phyloP scores from a whole-genome alignment of 2,329 filamentous ascomycete species.

The Xylariaceae sp. region DNA sequence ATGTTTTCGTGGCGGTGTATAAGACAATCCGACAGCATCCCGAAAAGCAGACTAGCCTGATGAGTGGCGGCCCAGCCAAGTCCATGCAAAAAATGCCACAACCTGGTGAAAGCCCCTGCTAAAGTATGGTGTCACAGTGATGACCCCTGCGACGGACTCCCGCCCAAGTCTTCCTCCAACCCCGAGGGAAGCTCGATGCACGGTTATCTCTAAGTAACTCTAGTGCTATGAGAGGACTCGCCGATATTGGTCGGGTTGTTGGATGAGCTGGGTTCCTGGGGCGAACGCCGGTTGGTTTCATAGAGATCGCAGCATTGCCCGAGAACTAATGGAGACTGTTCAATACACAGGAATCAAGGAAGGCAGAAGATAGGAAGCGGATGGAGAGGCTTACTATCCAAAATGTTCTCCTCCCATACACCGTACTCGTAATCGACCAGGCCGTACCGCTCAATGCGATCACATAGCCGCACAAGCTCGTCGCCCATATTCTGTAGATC shows the following conservation, averaged over 20 bases:
- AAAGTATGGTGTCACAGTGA: constrained; percentile 25
- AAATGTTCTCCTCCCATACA: constrained; percentile 90
- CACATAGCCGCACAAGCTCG: constrained; percentile 75
- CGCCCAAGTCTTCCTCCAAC: background rate
- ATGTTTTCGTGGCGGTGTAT: constrained; percentile 13
- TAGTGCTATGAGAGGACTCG: background rate
- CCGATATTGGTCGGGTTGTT: background rate
- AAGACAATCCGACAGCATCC: constrained; percentile 12
- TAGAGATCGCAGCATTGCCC: constrained; percentile 42
- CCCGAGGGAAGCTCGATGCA: background rate
- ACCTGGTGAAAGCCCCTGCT: constrained; percentile 25
- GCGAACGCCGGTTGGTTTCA: constrained; percentile 32
- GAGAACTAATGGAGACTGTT: constrained; percentile 25
- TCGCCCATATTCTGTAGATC: constrained; percentile 73
- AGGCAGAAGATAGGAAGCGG: background rate
- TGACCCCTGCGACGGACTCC: constrained; percentile 10
- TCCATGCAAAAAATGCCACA: constrained; percentile 23
- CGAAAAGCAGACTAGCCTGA: constrained; percentile 17
- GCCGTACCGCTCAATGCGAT: constrained; percentile 83
- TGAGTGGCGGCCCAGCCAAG: constrained; percentile 21
- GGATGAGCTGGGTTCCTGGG: constrained; percentile 28
- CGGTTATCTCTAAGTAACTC: background rate
- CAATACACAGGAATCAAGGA: constrained; percentile 10
- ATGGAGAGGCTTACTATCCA: constrained; percentile 58
- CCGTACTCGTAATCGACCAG: constrained; percentile 96